Base-by-base conservation (phyloP, 768 basidiomycete genomes). In the Peribolospora baueri region DNA sequence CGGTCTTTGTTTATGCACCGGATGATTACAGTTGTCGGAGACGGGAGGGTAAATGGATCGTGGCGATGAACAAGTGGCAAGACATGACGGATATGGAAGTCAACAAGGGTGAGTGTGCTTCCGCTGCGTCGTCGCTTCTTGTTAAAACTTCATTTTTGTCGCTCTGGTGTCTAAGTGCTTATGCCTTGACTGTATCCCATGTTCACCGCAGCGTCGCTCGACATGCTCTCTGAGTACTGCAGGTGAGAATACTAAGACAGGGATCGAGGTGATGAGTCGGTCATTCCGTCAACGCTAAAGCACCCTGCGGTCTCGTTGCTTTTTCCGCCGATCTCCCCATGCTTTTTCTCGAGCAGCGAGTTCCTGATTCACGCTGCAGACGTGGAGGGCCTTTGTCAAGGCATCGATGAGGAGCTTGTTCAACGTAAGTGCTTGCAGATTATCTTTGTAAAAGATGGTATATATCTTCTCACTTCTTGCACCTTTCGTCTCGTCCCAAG, bases 11-110 rank as follows among this genome's bases (percentile, higher is more conserved):
- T 4, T 7, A 52, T 41, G 50, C 52, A 43, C 10, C 39, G 42
- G 40, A 10, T 47, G 36, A 5, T n/a, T 5, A 11, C 59, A 95
- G 91, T 65, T 98, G 91, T 68, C 79, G 91, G 14, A 74, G 76
- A 60, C 70, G 78, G 63, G 80, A 70, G 7, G 70, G 76, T 49
- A 77, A 71, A 58, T 98, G 93, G 93, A 72, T 86, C 42, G 82
- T 98, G 9, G 88, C 91, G 8, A 95, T 90, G 88, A 91, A 97
- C 70, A 90, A 86, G 65, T 98, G 93, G 93, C 90, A 91, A 64
- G 81, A 83, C 57, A 74, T 93, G 52, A 95, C 93, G 0, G 85
- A 95, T 62, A 86, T 86, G 80, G 80, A 84, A 63, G 82, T 98
- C 13, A 80, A 74, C 58, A 71, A 79, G 75, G 84, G 88, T 81